Percentiles rank a stretch among this genome's conserved stretches.
These are phyloP conservation scores for Pleurostoma richardsiae DNA, from an alignment of 2,329 filamentous ascomycete genomes.

Conservation along the genomic window DNA sequence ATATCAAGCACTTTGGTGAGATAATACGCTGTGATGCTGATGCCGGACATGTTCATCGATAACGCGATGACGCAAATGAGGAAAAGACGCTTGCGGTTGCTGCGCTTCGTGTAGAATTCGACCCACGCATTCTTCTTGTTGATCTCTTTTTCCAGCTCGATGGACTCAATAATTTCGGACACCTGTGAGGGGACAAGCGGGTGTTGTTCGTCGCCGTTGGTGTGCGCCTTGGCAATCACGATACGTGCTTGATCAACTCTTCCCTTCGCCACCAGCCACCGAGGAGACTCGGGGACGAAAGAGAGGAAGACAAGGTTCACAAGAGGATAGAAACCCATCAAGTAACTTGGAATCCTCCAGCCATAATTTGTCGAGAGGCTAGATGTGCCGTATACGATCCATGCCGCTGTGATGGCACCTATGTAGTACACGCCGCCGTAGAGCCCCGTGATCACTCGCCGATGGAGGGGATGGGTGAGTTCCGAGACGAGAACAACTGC, in stretches of 20 bases:
- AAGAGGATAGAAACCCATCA: conserved; percentile 22
- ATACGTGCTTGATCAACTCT: conserved; percentile 49
- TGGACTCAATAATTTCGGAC: not conserved
- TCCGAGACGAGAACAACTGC: not conserved
- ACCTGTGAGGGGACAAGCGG: not conserved
- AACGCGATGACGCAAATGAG: not conserved
- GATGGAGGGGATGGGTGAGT: not conserved
- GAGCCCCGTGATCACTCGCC: not conserved
- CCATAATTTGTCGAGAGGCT: not conserved
- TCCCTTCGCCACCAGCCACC: conserved; percentile 61
- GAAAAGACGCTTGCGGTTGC: not conserved
- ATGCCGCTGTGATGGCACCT: not conserved
- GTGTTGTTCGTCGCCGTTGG: conserved; percentile 40
- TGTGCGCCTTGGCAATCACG: conserved; percentile 57
- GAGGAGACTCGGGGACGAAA: conserved; percentile 62
- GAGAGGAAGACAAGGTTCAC: conserved; percentile 62
- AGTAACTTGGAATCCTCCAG: conserved; percentile 8
- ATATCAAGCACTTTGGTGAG: not conserved
- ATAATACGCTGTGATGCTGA: not conserved
- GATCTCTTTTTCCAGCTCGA: not conserved
- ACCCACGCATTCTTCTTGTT: not conserved
- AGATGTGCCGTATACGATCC: not conserved
- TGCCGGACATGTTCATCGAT: not conserved
- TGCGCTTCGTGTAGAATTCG: not conserved
- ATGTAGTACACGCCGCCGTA: not conserved